A percentile compares a stretch with the other conserved stretches of the same genome.
Evolutionary conservation across 164 flowering plant species (phyloP).

Genomic region (Umbilicus rupestris): DNA sequence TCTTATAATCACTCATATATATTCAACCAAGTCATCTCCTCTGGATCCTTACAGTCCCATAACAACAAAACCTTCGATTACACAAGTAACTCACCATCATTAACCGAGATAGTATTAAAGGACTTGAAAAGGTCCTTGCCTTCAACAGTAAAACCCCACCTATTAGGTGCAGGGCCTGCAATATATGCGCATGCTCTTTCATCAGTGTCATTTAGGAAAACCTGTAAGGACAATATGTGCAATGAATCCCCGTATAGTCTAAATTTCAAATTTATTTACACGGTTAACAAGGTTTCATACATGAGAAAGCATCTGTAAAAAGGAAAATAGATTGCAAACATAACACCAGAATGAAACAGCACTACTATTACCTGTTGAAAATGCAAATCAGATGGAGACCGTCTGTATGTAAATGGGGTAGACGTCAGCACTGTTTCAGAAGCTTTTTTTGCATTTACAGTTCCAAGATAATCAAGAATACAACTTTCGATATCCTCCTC

Average conservation of each 20-base stretch:
- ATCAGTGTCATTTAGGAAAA: constrained; percentile 94
- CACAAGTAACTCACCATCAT: constrained; percentile 32
- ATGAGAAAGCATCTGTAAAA: background rate
- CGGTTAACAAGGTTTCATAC: background rate
- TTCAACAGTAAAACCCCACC: constrained; percentile 85
- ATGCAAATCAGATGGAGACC: constrained; percentile 68
- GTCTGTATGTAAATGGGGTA: constrained; percentile 54
- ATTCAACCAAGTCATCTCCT: too few relatives aligned
- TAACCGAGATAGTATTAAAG: constrained; percentile 15
- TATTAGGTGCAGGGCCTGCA: constrained; percentile 98
- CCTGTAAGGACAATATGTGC: constrained; percentile 33
- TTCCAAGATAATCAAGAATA: constrained; percentile 90
- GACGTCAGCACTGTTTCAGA: constrained; percentile 17
- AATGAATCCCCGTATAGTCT: background rate
- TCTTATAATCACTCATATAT: too few relatives aligned
- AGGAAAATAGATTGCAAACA: background rate
- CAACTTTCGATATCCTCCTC: constrained; percentile 91
- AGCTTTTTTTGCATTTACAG: constrained; percentile 42
- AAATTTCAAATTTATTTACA: background rate
- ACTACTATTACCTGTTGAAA: constrained; percentile 69
- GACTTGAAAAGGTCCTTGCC: constrained; percentile 67
- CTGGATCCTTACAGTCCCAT: background rate
- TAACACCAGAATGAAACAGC: background rate
- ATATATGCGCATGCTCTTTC: constrained; percentile 99
- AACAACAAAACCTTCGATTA: background rate